phyloP scores from a whole-genome alignment of 75 land plant species.

The Pinus taeda region DNA sequence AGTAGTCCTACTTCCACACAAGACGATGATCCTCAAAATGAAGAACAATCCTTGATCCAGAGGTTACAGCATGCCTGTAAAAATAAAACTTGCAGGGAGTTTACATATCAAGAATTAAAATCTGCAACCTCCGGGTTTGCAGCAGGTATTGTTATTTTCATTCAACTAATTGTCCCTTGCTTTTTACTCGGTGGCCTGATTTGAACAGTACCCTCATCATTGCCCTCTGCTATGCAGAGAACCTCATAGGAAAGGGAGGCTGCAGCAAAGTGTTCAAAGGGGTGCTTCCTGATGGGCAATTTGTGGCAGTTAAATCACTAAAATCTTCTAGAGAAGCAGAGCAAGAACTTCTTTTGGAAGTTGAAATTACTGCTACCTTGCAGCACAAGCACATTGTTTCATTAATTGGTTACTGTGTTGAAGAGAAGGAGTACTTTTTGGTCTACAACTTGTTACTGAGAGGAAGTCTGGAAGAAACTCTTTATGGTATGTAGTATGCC shows the following conservation, averaged over 20 bases:
- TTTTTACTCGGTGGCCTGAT: too few species aligned
- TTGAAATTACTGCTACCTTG: slow-evolving; percentile 70
- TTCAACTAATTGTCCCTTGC: neutral
- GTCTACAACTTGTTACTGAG: slow-evolving; percentile 62
- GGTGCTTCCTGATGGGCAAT: slow-evolving; percentile 57
- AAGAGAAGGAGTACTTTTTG: slow-evolving; percentile 39
- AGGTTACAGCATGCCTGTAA: slow-evolving; percentile 9
- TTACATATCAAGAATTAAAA: slow-evolving; percentile 30
- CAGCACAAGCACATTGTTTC: slow-evolving; percentile 67
- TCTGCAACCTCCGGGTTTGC: slow-evolving; percentile 34
- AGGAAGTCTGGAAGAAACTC: slow-evolving; percentile 76
- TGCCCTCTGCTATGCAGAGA: slow-evolving; percentile 34
- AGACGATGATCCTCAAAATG: neutral
- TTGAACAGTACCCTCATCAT: neutral
- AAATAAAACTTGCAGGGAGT: slow-evolving; percentile 15
- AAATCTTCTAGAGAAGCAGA: slow-evolving; percentile 65
- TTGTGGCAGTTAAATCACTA: slow-evolving; percentile 77
- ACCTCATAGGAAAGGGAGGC: slow-evolving; percentile 89
- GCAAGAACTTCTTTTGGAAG: slow-evolving; percentile 70
- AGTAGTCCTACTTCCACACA: neutral
- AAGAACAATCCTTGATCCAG: slow-evolving; percentile 10
- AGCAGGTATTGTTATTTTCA: slow-evolving; percentile 12
- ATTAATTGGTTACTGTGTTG: slow-evolving; percentile 76
- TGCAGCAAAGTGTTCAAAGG: slow-evolving; percentile 84
- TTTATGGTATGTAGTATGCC: slow-evolving; percentile 49